Conservation (phyloP, 495 filamentous ascomycete genomes). For the Talaromyces wortmannii region DNA sequence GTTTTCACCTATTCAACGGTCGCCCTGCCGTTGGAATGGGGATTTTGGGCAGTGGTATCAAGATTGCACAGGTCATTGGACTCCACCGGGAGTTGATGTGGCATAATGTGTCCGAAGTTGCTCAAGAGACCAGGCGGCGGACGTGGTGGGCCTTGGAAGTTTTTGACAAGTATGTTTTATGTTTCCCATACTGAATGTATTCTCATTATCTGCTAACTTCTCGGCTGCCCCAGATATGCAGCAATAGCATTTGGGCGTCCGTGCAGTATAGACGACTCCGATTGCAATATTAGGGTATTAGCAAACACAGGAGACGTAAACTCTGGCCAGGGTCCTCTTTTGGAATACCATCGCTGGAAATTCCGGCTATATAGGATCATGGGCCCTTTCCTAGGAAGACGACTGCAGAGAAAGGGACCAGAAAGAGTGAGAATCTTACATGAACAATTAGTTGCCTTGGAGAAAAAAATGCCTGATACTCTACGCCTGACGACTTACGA, state of each 20-base stretch:
- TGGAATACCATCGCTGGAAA: background rate
- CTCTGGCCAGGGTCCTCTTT: background rate
- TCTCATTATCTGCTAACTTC: background rate
- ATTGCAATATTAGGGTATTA: background rate
- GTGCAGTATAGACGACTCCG: background rate
- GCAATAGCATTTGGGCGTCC: background rate
- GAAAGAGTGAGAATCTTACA: background rate
- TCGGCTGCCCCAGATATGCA: background rate
- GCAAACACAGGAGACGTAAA: background rate
- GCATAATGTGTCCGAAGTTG: background rate
- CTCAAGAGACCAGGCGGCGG: background rate
- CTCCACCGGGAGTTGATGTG: background rate
- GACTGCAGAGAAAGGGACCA: background rate
- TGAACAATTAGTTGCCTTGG: background rate
- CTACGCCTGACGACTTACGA: background rate
- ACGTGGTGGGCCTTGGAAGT: background rate
- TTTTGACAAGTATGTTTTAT: background rate
- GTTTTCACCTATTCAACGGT: constrained; percentile 10
- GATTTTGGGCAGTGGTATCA: constrained; percentile 7
- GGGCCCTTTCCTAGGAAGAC: background rate
- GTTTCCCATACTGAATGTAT: background rate
- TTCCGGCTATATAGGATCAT: background rate
- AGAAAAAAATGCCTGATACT: background rate
- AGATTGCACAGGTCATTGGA: constrained; percentile 8
- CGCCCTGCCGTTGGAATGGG: constrained; percentile 4